Percentiles rank a stretch among this genome's conserved stretches.
Conservation (phyloP, 257 asterid genomes). For the Pogostemon cablin region DNA sequence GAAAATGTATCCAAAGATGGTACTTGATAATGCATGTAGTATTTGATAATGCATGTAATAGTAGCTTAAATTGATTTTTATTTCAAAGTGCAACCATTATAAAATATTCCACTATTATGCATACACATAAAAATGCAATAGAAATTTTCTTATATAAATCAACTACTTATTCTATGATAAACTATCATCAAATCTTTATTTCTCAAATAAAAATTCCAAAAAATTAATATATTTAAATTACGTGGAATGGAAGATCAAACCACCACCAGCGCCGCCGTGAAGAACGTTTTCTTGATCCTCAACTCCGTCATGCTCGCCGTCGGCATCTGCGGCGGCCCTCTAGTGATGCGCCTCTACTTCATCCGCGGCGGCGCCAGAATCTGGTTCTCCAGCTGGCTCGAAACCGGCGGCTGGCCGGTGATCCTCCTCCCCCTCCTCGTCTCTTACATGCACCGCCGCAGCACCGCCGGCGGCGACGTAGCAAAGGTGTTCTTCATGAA, state of each 20-base stretch:
- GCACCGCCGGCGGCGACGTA: background rate
- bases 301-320: slow-evolving; percentile 34
- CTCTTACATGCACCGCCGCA: slow-evolving; percentile 39
- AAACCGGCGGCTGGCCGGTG: slow-evolving; percentile 39
- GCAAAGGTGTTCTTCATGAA: slow-evolving; percentile 16
- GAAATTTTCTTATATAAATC: no score
- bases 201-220: no score
- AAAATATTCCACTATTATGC: no score
- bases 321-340: slow-evolving; percentile 45
- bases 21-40: no score
- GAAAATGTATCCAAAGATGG: no score
- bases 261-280: slow-evolving; percentile 24
- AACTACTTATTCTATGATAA: no score
- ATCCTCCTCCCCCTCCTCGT: slow-evolving; percentile 37
- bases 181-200: no score
- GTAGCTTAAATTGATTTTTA: no score
- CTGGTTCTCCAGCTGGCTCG: slow-evolving; percentile 43
- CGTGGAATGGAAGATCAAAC: slow-evolving; percentile 23
- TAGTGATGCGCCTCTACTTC: slow-evolving; percentile 15
- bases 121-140: no score
- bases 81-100: no score
- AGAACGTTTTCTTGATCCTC: slow-evolving; percentile 17
- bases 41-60: no score
- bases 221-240: no score
- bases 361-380: slow-evolving; percentile 41